Evolutionary conservation across 176 grass and related monocot genomes (phyloP).

Genomic region (Raddia guianensis): DNA sequence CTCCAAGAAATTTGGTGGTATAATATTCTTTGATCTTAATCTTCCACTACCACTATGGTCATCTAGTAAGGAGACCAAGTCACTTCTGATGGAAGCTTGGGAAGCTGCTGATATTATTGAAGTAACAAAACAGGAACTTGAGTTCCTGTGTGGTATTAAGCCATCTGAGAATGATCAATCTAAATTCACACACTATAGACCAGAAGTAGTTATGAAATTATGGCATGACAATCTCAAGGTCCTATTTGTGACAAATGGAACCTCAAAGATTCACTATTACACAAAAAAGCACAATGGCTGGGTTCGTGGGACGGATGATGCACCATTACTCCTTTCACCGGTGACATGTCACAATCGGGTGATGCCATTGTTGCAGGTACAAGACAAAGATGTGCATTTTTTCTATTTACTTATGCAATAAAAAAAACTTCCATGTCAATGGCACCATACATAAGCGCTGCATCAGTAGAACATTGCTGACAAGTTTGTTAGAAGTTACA

Average conservation of each 20-base stretch:
- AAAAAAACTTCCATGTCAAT: conserved; percentile 1
- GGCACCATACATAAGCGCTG: background rate
- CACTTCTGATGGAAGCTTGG: conserved; percentile 69
- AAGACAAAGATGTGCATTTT: background rate
- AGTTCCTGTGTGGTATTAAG: conserved; percentile 71
- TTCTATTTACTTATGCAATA: background rate
- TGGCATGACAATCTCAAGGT: conserved; percentile 77
- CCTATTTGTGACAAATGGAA: conserved; percentile 86
- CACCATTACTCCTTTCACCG: conserved; percentile 69
- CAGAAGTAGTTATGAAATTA: conserved; percentile 61
- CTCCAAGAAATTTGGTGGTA: conserved; percentile 64
- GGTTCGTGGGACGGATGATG: conserved; percentile 72
- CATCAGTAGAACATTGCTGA: background rate
- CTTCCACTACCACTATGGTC: conserved; percentile 78
- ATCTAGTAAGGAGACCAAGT: conserved; percentile 60
- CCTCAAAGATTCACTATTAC: conserved; percentile 88
- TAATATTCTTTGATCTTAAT: conserved; percentile 83
- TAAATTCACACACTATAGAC: conserved; percentile 68
- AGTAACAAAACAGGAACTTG: conserved; percentile 76
- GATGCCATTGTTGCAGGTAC: conserved; percentile 91
- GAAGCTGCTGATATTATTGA: conserved; percentile 72
- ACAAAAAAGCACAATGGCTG: conserved; percentile 61
- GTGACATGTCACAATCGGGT: conserved; percentile 80
- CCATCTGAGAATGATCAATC: conserved; percentile 44
- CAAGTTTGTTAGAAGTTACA: too few species aligned